These are phyloP conservation scores for Rhynchospora pubera DNA, from an alignment of 176 grass and related monocot genomes.

Conservation along the genomic window DNA sequence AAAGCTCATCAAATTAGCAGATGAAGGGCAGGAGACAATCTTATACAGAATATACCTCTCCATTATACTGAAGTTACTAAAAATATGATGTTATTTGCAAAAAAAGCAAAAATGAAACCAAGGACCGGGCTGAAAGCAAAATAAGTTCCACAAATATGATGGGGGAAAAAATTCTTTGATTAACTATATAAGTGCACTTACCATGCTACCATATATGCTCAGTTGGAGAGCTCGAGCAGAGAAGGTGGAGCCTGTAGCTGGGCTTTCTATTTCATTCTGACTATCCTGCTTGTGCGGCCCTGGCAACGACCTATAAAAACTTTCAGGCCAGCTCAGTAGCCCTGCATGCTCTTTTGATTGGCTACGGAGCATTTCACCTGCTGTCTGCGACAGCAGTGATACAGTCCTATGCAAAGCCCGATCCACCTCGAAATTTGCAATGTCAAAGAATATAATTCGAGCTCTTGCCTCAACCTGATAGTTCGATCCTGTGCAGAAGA, in stretches of 20 bases:
- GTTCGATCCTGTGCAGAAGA: slow-evolving; percentile 31
- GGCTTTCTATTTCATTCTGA: slow-evolving; percentile 35
- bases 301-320: slow-evolving; percentile 31
- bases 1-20: background rate
- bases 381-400: slow-evolving; percentile 35
- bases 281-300: slow-evolving; percentile 25
- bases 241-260: slow-evolving; percentile 26
- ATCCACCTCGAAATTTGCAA: slow-evolving; percentile 30
- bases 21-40: background rate
- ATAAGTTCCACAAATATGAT: background rate
- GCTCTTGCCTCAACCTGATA: slow-evolving; percentile 85
- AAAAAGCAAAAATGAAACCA: background rate
- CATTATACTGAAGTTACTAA: background rate
- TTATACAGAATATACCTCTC: background rate
- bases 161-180: background rate
- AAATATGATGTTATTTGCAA: background rate
- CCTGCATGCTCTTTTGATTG: slow-evolving; percentile 53
- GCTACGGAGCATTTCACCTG: slow-evolving; percentile 25
- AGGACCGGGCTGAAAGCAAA: background rate
- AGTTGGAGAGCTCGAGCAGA: slow-evolving; percentile 68
- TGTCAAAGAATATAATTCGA: slow-evolving; percentile 56
- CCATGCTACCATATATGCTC: slow-evolving; percentile 92
- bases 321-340: slow-evolving; percentile 79
- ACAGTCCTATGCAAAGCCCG: slow-evolving; percentile 26
- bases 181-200: slow-evolving; percentile 2